Percentiles rank a stretch among this genome's conserved stretches.
phyloP scores from a whole-genome alignment of 2,329 filamentous ascomycete species.

The Dothideomycetes sp. region DNA sequence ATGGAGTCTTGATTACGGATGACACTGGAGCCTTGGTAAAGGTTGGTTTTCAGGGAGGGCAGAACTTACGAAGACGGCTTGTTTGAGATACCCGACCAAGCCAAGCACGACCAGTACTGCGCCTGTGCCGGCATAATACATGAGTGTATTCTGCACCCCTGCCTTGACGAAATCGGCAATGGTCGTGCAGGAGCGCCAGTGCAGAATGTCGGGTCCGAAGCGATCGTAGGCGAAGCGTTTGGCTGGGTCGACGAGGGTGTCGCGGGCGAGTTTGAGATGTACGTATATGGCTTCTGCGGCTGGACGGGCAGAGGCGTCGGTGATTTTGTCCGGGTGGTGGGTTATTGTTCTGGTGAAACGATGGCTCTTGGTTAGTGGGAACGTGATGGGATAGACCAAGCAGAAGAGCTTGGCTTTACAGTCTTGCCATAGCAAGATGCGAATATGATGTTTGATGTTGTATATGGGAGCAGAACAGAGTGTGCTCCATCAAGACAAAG shows the following conservation, averaged over 20 bases:
- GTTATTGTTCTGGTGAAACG: conserved; percentile 38
- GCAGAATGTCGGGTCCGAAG: conserved; percentile 62
- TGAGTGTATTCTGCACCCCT: conserved; percentile 50
- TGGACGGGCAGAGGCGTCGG: conserved; percentile 26
- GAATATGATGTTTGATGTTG: too few relatives aligned
- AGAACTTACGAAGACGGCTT: conserved; percentile 44
- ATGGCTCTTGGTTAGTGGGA: too few relatives aligned
- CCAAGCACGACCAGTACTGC: conserved; percentile 50
- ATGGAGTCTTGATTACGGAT: too few relatives aligned
- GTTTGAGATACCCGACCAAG: conserved; percentile 55
- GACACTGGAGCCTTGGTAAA: not conserved
- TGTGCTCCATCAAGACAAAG: too few relatives aligned
- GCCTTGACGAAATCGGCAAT: conserved; percentile 61
- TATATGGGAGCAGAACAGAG: too few relatives aligned
- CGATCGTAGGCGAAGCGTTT: conserved; percentile 82
- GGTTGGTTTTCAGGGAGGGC: not conserved
- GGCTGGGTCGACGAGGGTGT: conserved; percentile 66
- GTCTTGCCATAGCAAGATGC: too few relatives aligned
- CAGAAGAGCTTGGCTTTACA: too few relatives aligned
- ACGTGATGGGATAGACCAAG: too few relatives aligned
- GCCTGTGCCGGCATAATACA: conserved; percentile 51
- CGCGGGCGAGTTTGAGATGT: conserved; percentile 70
- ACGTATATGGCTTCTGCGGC: conserved; percentile 54
- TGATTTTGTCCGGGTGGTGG: conserved; percentile 76
- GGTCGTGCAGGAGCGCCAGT: conserved; percentile 56